These are phyloP conservation scores for Xenoacremonium recifei DNA, from an alignment of 2,329 filamentous ascomycete species.

Conservation along the genomic window DNA sequence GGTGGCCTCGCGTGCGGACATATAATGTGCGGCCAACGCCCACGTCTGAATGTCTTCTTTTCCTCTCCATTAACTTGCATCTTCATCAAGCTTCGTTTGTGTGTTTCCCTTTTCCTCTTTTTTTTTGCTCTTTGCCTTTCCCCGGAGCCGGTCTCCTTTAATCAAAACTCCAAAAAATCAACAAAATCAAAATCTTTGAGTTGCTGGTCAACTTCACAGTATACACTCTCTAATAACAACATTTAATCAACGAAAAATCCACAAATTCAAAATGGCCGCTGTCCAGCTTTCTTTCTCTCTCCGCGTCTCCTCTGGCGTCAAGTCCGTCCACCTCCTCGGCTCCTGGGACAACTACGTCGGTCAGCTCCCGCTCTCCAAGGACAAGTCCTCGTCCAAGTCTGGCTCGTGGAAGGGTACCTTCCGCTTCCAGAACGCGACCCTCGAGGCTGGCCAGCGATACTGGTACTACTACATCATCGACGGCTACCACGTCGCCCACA, in stretches of 20 bases:
- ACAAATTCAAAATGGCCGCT: constrained; percentile 68
- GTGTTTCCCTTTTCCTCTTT: constrained; percentile 36
- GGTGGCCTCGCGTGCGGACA: constrained; percentile 14
- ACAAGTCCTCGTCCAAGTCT: constrained; percentile 77
- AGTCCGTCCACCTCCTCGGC: constrained; percentile 94
- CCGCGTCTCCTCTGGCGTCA: constrained; percentile 92
- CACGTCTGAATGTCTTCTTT: constrained; percentile 37
- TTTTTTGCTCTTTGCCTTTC: constrained; percentile 37
- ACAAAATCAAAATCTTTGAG: constrained; percentile 22
- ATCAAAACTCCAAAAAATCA: too few relatives aligned
- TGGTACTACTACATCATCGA: constrained; percentile 99
- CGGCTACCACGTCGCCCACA: constrained; percentile 96
- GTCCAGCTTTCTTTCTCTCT: constrained; percentile 95
- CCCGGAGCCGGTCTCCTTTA: constrained; percentile 54
- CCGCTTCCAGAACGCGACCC: constrained; percentile 84
- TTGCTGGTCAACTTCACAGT: constrained; percentile 41
- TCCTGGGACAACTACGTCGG: constrained; percentile 98
- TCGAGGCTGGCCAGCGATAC: constrained; percentile 89
- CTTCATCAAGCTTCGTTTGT: constrained; percentile 54
- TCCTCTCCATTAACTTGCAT: constrained; percentile 65
- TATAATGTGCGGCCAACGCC: constrained; percentile 35
- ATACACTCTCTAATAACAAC: constrained; percentile 14
- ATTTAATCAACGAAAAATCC: constrained; percentile 16
- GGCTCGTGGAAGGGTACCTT: constrained; percentile 96
- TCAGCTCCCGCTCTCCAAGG: constrained; percentile 91